Evolutionary conservation across 2,329 filamentous ascomycete genomes (phyloP).

Genomic region (Aspergillus pseudotamarii): DNA sequence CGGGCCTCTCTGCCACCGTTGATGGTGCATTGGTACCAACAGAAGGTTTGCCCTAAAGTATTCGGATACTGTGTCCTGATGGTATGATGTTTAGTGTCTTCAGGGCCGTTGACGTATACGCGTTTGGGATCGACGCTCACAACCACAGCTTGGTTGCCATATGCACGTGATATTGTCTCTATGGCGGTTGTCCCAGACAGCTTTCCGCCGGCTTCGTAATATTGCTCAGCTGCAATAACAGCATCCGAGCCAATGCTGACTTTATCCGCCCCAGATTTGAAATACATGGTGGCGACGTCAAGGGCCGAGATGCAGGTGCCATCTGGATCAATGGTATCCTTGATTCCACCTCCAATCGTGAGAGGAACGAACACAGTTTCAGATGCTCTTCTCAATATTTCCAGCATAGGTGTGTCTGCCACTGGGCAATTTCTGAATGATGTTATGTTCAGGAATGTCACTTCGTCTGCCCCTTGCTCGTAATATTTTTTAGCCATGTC

Average conservation of each 20-base stretch:
- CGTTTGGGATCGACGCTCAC: slow-evolving; percentile 93
- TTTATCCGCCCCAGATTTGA: slow-evolving; percentile 95
- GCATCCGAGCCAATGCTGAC: slow-evolving; percentile 96
- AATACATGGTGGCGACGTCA: slow-evolving; percentile 94
- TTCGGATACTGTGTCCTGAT: slow-evolving; percentile 71
- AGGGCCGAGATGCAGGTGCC: slow-evolving; percentile 84
- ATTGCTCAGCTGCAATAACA: slow-evolving; percentile 88
- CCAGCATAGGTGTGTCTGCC: slow-evolving; percentile 92
- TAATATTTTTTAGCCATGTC: slow-evolving; percentile 94
- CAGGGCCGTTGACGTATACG: slow-evolving; percentile 74
- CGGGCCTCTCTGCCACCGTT: slow-evolving; percentile 93
- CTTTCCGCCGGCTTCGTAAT: slow-evolving; percentile 70
- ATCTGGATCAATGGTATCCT: slow-evolving; percentile 87
- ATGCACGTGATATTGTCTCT: slow-evolving; percentile 89
- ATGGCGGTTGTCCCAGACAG: slow-evolving; percentile 85
- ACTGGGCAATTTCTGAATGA: slow-evolving; percentile 94
- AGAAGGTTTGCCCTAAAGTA: slow-evolving; percentile 75
- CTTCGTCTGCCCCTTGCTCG: slow-evolving; percentile 92
- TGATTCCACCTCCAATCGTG: slow-evolving; percentile 93
- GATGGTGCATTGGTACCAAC: slow-evolving; percentile 98
- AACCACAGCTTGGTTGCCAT: slow-evolving; percentile 95
- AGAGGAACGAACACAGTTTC: slow-evolving; percentile 93
- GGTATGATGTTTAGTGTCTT: slow-evolving; percentile 73
- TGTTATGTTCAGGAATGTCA: slow-evolving; percentile 98
- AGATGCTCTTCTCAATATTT: slow-evolving; percentile 82